Percentiles rank a stretch among this genome's conserved stretches.
phyloP scores from a whole-genome alignment of 2,329 filamentous ascomycete genomes.

The Arthrinium puccinioides region DNA sequence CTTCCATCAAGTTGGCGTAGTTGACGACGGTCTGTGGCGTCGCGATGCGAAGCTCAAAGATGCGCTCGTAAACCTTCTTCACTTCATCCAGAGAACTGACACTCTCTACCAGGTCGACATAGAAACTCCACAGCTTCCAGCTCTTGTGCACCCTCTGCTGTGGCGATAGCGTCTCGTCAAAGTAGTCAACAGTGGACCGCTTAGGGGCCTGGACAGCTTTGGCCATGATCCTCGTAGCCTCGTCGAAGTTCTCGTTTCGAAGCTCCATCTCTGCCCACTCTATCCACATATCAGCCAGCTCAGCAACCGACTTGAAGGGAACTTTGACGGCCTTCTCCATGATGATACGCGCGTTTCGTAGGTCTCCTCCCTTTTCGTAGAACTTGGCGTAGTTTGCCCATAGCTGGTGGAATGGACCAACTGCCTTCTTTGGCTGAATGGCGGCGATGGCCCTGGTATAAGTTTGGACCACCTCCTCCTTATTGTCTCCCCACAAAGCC shows the following conservation, averaged over 20 bases:
- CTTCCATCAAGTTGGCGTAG: constrained; percentile 91
- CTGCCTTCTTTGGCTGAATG: constrained; percentile 88
- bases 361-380: constrained; percentile 81
- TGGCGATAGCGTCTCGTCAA: constrained; percentile 87
- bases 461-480: constrained; percentile 82
- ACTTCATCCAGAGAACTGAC: constrained; percentile 88
- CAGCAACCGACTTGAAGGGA: constrained; percentile 93
- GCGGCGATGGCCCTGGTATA: constrained; percentile 92
- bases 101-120: constrained; percentile 94
- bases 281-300: constrained; percentile 97
- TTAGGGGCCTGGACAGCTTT: constrained; percentile 97
- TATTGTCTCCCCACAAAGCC: constrained; percentile 92
- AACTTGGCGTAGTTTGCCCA: constrained; percentile 98
- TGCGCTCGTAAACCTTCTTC: constrained; percentile 88
- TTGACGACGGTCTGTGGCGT: constrained; percentile 98
- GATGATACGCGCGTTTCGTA: constrained; percentile 81
- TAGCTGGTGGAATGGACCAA: constrained; percentile 87
- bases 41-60: constrained; percentile 95
- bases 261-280: constrained; percentile 99
- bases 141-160: constrained; percentile 98
- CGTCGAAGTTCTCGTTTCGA: constrained; percentile 90
- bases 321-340: constrained; percentile 98
- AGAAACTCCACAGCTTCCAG: constrained; percentile 99
- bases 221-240: constrained; percentile 90
- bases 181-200: constrained; percentile 97